A percentile compares a stretch with the other conserved stretches of the same genome.
Conservation (phyloP, 805 yeast species). For the Wickerhamiella australiensis region DNA sequence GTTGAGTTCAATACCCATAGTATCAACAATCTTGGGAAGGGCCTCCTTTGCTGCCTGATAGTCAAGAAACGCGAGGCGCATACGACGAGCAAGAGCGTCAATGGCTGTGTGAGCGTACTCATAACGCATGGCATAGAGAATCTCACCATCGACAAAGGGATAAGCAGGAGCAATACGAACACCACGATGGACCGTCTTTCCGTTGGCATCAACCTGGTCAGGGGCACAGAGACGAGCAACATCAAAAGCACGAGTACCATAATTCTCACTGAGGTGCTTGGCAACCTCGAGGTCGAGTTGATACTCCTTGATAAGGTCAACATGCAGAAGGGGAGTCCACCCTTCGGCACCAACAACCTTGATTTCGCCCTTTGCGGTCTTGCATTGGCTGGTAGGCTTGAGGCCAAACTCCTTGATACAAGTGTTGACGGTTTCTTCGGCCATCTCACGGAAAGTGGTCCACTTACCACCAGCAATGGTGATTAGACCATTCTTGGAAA, state of each 20-base stretch:
- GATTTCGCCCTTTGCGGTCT: constrained; percentile 35
- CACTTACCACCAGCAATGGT: constrained; percentile 96
- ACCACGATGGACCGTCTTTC: constrained; percentile 37
- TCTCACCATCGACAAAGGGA: constrained; percentile 76
- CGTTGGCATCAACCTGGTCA: constrained; percentile 26
- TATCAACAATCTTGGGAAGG: constrained; percentile 72
- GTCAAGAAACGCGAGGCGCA: constrained; percentile 83
- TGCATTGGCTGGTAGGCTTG: constrained; percentile 34
- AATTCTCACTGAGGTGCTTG: constrained; percentile 69
- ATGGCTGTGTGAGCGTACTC: constrained; percentile 82
- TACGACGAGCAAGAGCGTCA: constrained; percentile 87
- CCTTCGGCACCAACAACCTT: constrained; percentile 71
- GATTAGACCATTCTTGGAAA: constrained; percentile 60
- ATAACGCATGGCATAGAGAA: constrained; percentile 64
- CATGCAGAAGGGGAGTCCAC: constrained; percentile 60
- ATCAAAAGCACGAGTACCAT: constrained; percentile 68
- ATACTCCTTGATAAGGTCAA: constrained; percentile 71
- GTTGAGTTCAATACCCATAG: constrained; percentile 66
- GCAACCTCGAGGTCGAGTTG: constrained; percentile 63
- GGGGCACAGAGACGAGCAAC: constrained; percentile 47
- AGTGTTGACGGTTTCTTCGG: constrained; percentile 78
- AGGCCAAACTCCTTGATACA: constrained; percentile 41
- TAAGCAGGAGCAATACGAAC: constrained; percentile 33
- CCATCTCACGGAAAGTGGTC: constrained; percentile 98
- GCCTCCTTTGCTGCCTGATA: constrained; percentile 70